These are phyloP conservation scores for Diplodia scrobiculata DNA, from an alignment of 2,329 filamentous ascomycete genomes.

Conservation along the genomic window DNA sequence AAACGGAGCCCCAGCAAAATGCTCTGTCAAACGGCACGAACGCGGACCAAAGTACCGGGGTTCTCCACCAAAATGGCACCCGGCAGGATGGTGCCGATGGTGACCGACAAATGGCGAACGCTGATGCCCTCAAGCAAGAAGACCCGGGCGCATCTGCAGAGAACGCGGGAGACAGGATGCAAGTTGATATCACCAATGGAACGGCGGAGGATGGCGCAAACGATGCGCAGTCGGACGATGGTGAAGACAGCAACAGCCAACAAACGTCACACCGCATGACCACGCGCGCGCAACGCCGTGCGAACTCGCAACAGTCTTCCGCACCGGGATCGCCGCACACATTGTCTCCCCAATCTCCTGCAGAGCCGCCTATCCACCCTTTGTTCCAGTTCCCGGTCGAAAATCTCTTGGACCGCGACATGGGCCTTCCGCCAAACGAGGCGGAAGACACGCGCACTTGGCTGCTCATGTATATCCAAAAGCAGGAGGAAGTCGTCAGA, in stretches of 20 bases:
- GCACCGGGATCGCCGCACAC: constrained; percentile 32
- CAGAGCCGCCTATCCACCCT: constrained; percentile 66
- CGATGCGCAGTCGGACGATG: constrained; percentile 1
- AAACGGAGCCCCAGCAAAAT: constrained; percentile 5
- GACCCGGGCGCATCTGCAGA: constrained; percentile 5
- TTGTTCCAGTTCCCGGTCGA: constrained; percentile 68
- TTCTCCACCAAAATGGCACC: background rate
- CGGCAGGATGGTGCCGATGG: background rate
- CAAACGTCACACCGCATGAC: constrained; percentile 56
- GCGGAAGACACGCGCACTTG: constrained; percentile 76
- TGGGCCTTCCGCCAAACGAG: constrained; percentile 71
- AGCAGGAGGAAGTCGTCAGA: constrained; percentile 80
- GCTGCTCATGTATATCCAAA: constrained; percentile 76
- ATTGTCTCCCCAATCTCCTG: constrained; percentile 49
- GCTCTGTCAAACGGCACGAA: background rate
- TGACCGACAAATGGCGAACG: constrained; percentile 8
- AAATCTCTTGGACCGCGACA: constrained; percentile 66
- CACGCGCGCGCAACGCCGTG: constrained; percentile 56
- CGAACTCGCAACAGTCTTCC: constrained; percentile 34
- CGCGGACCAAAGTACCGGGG: background rate
- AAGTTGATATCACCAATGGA: constrained; percentile 18
- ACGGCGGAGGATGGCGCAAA: constrained; percentile 7
- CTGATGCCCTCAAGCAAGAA: constrained; percentile 1
- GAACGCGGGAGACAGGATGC: constrained; percentile 20
- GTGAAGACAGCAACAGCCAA: constrained; percentile 32